Conservation (phyloP, 352 stramenopile genomes). For the Phytophthora uliginosa region DNA sequence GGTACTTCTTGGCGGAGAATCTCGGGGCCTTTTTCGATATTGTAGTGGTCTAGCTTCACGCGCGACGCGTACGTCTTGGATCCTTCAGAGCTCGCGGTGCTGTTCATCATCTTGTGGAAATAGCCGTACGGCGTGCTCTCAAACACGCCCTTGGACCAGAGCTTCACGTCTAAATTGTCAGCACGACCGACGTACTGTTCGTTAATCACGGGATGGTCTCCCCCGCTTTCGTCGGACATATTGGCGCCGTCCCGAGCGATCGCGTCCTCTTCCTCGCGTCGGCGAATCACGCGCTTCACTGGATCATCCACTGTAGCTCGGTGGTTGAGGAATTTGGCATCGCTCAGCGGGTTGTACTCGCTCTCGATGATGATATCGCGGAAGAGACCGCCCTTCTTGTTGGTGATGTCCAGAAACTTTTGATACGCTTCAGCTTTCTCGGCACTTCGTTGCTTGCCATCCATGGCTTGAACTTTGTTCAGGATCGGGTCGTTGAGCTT, state of each 20-base stretch:
- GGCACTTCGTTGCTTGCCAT: slow-evolving; percentile 54
- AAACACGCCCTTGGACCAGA: slow-evolving; percentile 78
- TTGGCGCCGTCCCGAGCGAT: slow-evolving; percentile 63
- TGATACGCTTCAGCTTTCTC: slow-evolving; percentile 63
- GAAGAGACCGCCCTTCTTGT: slow-evolving; percentile 85
- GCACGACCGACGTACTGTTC: slow-evolving; percentile 38
- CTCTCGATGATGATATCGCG: slow-evolving; percentile 90
- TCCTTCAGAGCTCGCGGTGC: slow-evolving; percentile 47
- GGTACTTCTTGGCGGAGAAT: slow-evolving; percentile 60
- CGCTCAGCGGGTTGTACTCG: slow-evolving; percentile 84
- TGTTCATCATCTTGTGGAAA: slow-evolving; percentile 89
- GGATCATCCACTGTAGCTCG: slow-evolving; percentile 68
- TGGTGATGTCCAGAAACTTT: slow-evolving; percentile 84
- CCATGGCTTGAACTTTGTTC: slow-evolving; percentile 61
- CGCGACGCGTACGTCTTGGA: slow-evolving; percentile 70
- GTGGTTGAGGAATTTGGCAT: slow-evolving; percentile 67
- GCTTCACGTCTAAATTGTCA: slow-evolving; percentile 82
- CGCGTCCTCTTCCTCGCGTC: slow-evolving; percentile 74
- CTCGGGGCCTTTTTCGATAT: slow-evolving; percentile 61
- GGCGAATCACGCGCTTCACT: slow-evolving; percentile 66
- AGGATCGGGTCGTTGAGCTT: slow-evolving; percentile 79
- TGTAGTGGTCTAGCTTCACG: slow-evolving; percentile 80
- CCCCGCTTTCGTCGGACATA: slow-evolving; percentile 33
- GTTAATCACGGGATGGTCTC: not conserved
- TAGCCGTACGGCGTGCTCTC: slow-evolving; percentile 88